Evolutionary conservation across 1,139 yeast genomes (phyloP), one percentile per base, ranked within the genome.

Genomic region (Saccharomycopsis hybrid): DNA sequence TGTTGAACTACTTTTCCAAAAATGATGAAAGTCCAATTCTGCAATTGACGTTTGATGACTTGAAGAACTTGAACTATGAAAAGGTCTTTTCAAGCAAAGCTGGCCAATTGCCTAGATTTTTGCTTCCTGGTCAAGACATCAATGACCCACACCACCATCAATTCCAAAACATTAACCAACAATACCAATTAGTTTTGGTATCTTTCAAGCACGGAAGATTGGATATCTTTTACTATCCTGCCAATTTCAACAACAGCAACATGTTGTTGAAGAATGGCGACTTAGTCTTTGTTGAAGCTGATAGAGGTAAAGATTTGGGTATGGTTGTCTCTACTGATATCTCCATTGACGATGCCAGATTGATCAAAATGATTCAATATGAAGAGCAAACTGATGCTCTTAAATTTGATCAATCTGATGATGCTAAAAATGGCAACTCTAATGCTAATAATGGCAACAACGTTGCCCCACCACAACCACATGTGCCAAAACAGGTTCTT

Each of bases 221-320:
- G 55, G 98, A 92, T 63, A 85, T 90, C 2, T 82, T 88, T 58
- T 83, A 84, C 59, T 69, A 83, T 13, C 83, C 90, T 2, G 13
- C 18, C 18, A 5, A 13, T 24, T 40, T 32, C n/a, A 66, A 68
- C 45, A 67, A 67, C 54, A 70, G 82, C 25, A 77, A 77, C 54
- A 69, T 84, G 49, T 68, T 65, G 41, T 72, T 88, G 51, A 70
- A 74, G 44, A 67, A 78, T 18, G 85, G 86, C 30, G 97, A 89
- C 63, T 74, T 89, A 62, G 96, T 92, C 11, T 82, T 90, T 57
- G 96, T 90, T 38, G 97, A 92, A 65, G 98, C 97, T n/a, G 98
- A 92, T 64, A 74, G 98, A 47, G 98, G 98, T 41, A 74, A 85
- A 48, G 98, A 92, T 68, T 70, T 92, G 56, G 97, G 97, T 28